Conservation (phyloP, 257 asterid genomes). For the Penstemon barbatus region DNA sequence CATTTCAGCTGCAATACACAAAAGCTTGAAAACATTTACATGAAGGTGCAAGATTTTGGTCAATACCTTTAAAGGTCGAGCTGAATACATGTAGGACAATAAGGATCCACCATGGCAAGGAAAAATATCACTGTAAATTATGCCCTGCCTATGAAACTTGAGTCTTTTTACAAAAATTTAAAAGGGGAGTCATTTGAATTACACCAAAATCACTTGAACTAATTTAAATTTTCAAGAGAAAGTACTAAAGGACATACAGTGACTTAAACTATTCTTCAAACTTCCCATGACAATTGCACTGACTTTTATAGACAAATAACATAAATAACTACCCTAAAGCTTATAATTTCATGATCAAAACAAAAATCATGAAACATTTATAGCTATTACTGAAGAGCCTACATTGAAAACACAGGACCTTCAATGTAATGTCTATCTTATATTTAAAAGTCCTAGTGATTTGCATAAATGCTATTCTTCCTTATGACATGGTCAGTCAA, state of each 20-base stretch:
- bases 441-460: neutral
- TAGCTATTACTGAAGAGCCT: neutral
- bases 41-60: no score
- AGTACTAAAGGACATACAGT: neutral
- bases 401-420: conserved; percentile 1
- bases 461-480: neutral
- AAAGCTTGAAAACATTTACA: neutral
- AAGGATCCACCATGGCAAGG: no score
- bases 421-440: neutral
- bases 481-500: neutral
- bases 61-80: no score
- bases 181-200: conserved; percentile 8
- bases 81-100: no score
- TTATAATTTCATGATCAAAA: conserved; percentile 3
- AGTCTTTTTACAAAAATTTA: neutral
- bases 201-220: conserved; percentile 9
- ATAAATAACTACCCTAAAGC: conserved; percentile 4
- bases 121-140: no score
- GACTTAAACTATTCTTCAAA: neutral
- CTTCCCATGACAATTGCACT: conserved; percentile 12
- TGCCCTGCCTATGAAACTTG: no score
- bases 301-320: conserved; percentile 7
- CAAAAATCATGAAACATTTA: neutral
- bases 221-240: neutral
- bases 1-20: conserved; percentile 76